A percentile compares a stretch with the other conserved stretches of the same genome.
These are phyloP conservation scores for Solanum tarapatanum DNA, from an alignment of 257 asterid genomes.

Conservation along the genomic window DNA sequence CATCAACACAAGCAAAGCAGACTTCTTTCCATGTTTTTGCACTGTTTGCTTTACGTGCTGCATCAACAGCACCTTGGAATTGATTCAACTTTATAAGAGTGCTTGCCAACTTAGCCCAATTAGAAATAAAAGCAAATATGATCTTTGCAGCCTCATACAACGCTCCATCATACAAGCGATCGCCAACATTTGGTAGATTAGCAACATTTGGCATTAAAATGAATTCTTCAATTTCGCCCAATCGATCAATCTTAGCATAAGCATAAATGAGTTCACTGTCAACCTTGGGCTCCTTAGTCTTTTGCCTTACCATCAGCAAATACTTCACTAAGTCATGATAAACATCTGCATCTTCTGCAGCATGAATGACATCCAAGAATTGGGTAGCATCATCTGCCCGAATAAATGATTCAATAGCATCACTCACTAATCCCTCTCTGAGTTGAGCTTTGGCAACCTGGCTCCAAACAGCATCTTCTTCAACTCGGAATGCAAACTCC, in stretches of 20 bases:
- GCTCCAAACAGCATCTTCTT: constrained; percentile 98
- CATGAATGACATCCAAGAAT: constrained; percentile 84
- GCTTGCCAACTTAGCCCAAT: constrained; percentile 90
- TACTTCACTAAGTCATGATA: constrained; percentile 94
- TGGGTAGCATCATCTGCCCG: constrained; percentile 96
- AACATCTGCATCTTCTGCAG: constrained; percentile 78
- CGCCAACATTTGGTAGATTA: constrained; percentile 25
- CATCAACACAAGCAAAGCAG: constrained; percentile 99
- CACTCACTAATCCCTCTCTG: constrained; percentile 91
- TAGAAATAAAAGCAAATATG: constrained; percentile 82
- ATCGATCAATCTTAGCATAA: constrained; percentile 90
- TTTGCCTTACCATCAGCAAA: constrained; percentile 97
- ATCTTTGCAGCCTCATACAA: constrained; percentile 72
- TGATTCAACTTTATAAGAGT: constrained; percentile 81
- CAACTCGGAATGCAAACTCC: constrained; percentile 97
- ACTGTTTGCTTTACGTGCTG: constrained; percentile 97
- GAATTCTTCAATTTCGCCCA: constrained; percentile 90
- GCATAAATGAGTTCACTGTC: constrained; percentile 98
- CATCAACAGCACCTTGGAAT: constrained; percentile 99
- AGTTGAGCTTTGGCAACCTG: constrained; percentile 98
- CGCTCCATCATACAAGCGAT: constrained; percentile 20
- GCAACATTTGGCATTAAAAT: constrained; percentile 31
- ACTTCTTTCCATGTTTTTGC: constrained; percentile 99
- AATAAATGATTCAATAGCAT: constrained; percentile 96
- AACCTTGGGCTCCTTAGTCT: constrained; percentile 93